These are phyloP conservation scores for Debaryomyces psychrophilus DNA, from an alignment of 1,139 yeast species.

Conservation along the genomic window DNA sequence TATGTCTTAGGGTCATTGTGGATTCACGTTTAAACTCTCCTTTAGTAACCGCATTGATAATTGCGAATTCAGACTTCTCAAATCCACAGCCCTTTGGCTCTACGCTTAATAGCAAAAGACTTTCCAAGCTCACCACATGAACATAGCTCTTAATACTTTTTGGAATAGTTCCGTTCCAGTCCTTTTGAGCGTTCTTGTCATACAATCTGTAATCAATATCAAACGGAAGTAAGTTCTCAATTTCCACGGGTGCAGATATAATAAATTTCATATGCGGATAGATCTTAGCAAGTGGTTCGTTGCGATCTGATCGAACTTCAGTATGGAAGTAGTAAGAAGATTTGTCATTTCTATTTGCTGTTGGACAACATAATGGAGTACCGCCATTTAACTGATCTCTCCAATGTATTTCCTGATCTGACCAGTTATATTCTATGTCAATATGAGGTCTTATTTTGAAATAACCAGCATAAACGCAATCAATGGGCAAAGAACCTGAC, in stretches of 20 bases:
- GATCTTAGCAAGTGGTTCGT: slow-evolving; percentile 69
- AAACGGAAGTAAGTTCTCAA: slow-evolving; percentile 84
- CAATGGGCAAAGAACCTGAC: slow-evolving; percentile 71
- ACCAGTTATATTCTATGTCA: slow-evolving; percentile 66
- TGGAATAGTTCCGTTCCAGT: slow-evolving; percentile 63
- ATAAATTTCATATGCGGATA: slow-evolving; percentile 86
- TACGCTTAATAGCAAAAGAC: slow-evolving; percentile 70
- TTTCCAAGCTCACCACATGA: slow-evolving; percentile 78
- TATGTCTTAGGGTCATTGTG: slow-evolving; percentile 49
- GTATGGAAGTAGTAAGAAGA: slow-evolving; percentile 71
- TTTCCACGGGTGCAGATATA: slow-evolving; percentile 83
- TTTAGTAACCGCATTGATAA: slow-evolving; percentile 63
- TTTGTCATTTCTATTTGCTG: slow-evolving; percentile 37
- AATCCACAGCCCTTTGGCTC: slow-evolving; percentile 69
- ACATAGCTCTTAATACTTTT: slow-evolving; percentile 72
- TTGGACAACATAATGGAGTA: slow-evolving; percentile 61
- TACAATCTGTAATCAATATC: slow-evolving; percentile 76
- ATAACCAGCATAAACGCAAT: slow-evolving; percentile 59
- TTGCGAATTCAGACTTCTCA: slow-evolving; percentile 76
- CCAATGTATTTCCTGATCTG: slow-evolving; percentile 67
- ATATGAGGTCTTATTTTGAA: slow-evolving; percentile 65
- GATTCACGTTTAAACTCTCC: slow-evolving; percentile 62
- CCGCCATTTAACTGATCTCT: slow-evolving; percentile 56
- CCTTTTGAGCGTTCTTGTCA: slow-evolving; percentile 73
- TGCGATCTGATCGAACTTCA: slow-evolving; percentile 62